phyloP scores from a whole-genome alignment of 225 moss, liverwort and hornwort genomes.

The Polytrichum commune region DNA sequence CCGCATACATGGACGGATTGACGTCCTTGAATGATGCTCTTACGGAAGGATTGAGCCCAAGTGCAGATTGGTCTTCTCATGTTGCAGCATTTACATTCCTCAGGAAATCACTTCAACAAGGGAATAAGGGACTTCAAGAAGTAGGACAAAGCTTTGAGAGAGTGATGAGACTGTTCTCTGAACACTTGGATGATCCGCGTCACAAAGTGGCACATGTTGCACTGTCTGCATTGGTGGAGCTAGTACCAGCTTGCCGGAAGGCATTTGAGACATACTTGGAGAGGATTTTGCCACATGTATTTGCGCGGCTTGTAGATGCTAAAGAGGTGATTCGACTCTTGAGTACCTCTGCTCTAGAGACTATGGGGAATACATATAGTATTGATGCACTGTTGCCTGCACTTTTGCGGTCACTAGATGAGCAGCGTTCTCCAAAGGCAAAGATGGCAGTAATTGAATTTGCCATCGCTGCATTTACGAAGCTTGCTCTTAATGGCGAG shows the following conservation, averaged over 20 bases:
- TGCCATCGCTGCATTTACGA: constrained; percentile 85
- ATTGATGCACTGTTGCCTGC: constrained; percentile 91
- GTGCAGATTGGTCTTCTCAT: constrained; percentile 93
- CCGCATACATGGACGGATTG: constrained; percentile 75
- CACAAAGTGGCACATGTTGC: constrained; percentile 99
- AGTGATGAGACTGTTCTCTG: constrained; percentile 94
- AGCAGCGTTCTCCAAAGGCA: constrained; percentile 94
- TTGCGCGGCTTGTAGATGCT: constrained; percentile 85
- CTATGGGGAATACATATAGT: constrained; percentile 86
- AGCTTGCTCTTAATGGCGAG: constrained; percentile 78
- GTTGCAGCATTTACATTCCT: constrained; percentile 94
- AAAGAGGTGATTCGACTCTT: constrained; percentile 90
- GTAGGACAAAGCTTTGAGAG: constrained; percentile 78
- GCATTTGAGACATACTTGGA: constrained; percentile 86
- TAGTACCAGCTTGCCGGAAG: constrained; percentile 87
- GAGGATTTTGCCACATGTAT: constrained; percentile 88
- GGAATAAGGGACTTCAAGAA: constrained; percentile 84
- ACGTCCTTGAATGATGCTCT: constrained; percentile 89
- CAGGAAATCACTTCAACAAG: constrained; percentile 81
- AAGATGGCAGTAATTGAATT: constrained; percentile 97
- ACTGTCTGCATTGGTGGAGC: constrained; percentile 76
- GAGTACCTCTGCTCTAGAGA: constrained; percentile 77
- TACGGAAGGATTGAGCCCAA: constrained; percentile 80
- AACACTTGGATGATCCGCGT: constrained; percentile 97
- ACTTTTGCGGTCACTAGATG: constrained; percentile 88